Evolutionary conservation across 768 basidiomycete genomes (phyloP).

Genomic region (Leccinum subgranulosum): DNA sequence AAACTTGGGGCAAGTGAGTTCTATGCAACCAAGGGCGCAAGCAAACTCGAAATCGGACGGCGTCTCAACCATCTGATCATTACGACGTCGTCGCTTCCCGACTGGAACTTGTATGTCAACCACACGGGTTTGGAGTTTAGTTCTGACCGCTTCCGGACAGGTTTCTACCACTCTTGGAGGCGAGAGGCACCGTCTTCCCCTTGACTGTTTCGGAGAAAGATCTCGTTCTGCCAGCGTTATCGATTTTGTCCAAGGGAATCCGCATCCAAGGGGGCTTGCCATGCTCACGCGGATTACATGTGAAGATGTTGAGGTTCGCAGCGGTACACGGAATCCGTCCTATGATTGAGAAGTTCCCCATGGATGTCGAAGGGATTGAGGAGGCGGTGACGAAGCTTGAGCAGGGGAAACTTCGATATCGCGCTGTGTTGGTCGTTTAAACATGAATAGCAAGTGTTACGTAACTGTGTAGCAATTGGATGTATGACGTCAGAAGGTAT

Average conservation of each 20-base stretch:
- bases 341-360: slow-evolving; percentile 30
- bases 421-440: slow-evolving; percentile 27
- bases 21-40: slow-evolving; percentile 27
- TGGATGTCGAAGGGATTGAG: slow-evolving; percentile 30
- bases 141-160: slow-evolving; percentile 8
- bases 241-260: slow-evolving; percentile 15
- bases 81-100: slow-evolving; percentile 27
- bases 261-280: slow-evolving; percentile 25
- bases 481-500: slow-evolving; percentile 16
- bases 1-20: slow-evolving; percentile 36
- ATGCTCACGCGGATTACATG: slow-evolving; percentile 27
- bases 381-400: slow-evolving; percentile 26
- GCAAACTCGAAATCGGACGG: slow-evolving; percentile 24
- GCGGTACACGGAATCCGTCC: slow-evolving; percentile 29
- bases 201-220: slow-evolving; percentile 23
- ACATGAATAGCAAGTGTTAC: not conserved
- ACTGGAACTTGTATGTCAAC: slow-evolving; percentile 30
- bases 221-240: slow-evolving; percentile 20
- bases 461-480: slow-evolving; percentile 1
- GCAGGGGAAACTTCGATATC: slow-evolving; percentile 29
- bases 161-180: slow-evolving; percentile 25
- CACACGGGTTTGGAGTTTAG: not conserved
- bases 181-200: slow-evolving; percentile 23
- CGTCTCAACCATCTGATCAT: slow-evolving; percentile 32
- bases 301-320: slow-evolving; percentile 35